Evolutionary conservation across 257 asterid genomes (phyloP), one percentile per base, ranked within the genome.

Genomic region (Galeopsis tetrahit): DNA sequence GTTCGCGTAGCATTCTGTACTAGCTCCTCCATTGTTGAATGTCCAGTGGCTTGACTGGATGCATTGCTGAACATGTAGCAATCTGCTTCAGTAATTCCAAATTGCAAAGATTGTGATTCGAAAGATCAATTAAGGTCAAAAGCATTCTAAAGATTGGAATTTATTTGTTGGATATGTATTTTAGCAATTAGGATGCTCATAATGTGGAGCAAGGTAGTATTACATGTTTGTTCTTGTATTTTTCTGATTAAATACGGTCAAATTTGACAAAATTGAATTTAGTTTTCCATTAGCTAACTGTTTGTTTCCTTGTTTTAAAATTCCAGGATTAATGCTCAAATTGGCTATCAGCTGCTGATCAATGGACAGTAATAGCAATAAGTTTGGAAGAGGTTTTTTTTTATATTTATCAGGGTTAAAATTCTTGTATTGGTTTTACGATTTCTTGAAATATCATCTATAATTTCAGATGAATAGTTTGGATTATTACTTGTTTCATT

Each of bases 311-410:
- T 62, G 59, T 60, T 55, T 66, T n/a, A n/a, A 49, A 35, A 10
- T 44, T 14, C 32, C 77, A 75, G 84, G 53, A 21, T 38, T 68
- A n/a, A n/a, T 68, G 56, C 55, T 72, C 31, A 34, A 10, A 71
- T 63, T 68, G 39, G 63, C 58, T 38, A 58, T 69, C 75, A 57
- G 71, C 75, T 68, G 79, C 60, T 72, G 57, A 65, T 64, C 57
- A 68, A 78, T 78, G 83, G 86, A 78, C 43, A 58, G 62, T 51
- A 79, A 49, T 35, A 46, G 57, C 77, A 75, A 67, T 52, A 75
- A 74, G 74, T 82, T 82, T 48, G 86, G 86, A 42, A 82, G 57
- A 82, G 86, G 83, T 78, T 52, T 28, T 10, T 58, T 6, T 72
- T 14, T n/a, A n/a, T 61, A 39, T 72, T 69, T 63, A 2, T 34